These are phyloP conservation scores for Mycena maculata DNA, from an alignment of 768 basidiomycete species.

Conservation along the genomic window DNA sequence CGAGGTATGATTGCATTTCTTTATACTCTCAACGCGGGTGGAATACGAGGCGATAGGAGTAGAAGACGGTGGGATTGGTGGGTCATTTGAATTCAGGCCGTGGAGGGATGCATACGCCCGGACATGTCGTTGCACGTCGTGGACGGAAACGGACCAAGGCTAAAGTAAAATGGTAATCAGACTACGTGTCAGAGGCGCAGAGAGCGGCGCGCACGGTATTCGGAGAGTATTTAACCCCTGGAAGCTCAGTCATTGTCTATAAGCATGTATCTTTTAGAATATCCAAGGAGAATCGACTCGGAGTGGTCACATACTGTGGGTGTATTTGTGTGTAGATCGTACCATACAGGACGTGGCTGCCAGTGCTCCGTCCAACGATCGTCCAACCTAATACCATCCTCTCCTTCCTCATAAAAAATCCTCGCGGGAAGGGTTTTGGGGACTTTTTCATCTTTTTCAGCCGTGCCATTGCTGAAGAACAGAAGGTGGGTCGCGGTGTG, in stretches of 20 bases:
- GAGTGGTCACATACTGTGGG: constrained; percentile 22
- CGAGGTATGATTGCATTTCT: constrained; percentile 39
- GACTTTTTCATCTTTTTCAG: not conserved
- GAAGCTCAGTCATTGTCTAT: constrained; percentile 17
- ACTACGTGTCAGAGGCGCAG: not conserved
- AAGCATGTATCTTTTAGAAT: not conserved
- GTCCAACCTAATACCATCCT: constrained; percentile 26
- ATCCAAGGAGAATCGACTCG: not conserved
- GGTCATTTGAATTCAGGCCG: constrained; percentile 45
- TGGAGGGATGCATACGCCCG: constrained; percentile 44
- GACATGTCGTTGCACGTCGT: constrained; percentile 39
- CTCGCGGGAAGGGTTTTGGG: constrained; percentile 27
- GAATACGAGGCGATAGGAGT: constrained; percentile 40
- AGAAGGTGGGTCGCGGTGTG: no score
- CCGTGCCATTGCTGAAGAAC: not conserved
- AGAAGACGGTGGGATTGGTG: not conserved
- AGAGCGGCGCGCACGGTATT: constrained; percentile 26
- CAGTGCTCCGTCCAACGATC: constrained; percentile 37
- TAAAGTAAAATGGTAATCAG: not conserved
- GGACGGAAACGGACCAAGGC: constrained; percentile 29
- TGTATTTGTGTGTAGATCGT: constrained; percentile 31
- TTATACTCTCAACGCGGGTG: constrained; percentile 51
- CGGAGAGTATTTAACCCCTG: constrained; percentile 30
- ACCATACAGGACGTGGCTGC: constrained; percentile 36
- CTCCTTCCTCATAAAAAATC: constrained; percentile 30